Evolutionary conservation across 805 yeast genomes (phyloP), one percentile per base, ranked within the genome.

Genomic region (Maudiozyma serrabonitensis): DNA sequence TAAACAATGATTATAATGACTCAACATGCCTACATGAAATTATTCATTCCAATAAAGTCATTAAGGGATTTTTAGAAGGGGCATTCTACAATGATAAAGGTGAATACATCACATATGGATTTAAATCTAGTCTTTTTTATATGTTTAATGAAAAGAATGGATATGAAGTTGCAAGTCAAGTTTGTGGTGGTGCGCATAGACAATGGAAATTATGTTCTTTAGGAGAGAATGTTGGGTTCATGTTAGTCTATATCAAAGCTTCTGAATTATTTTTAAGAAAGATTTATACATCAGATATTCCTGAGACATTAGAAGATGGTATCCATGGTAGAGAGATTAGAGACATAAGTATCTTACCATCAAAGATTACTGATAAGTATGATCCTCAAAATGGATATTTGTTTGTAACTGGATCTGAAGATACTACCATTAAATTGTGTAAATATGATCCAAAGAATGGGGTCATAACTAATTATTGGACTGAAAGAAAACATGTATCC

Each of bases 301-400:
- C 71, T 3, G 61, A 64, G 23, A 52, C 72, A 8, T 58, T 82
- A 25, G 70, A 70, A 35, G 68, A 73, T 9, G 96, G 97, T 0
- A 74, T 87, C 0, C 98, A 93, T 64, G 99, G 99, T 0, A 75
- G 98, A 54, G 99, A 93, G 64, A 78, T 91, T 6, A 74, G 99
- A 56, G 86, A 81, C 49, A 70, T 90, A 15, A 74, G 84, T 1
- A 72, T 82, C n/a, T 72, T 78, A 39, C 45, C 49, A 7, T 67
- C 75, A 0, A 42, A 53, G 7, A 53, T 46, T 9, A 63, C 64
- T 7, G 64, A 65, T 46, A 64, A 47, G 16, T 43, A 42, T 26
- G 39, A 42, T 9, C 46, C 46, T 6, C 34, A 45, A 13, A 34
- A 66, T 45, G 67, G 67, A 0, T 67, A 58, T 21, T 57, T 84